Percentiles rank a stretch among this genome's conserved stretches.
phyloP scores from a whole-genome alignment of 176 grass and related monocot species.

The Musa itinerans region DNA sequence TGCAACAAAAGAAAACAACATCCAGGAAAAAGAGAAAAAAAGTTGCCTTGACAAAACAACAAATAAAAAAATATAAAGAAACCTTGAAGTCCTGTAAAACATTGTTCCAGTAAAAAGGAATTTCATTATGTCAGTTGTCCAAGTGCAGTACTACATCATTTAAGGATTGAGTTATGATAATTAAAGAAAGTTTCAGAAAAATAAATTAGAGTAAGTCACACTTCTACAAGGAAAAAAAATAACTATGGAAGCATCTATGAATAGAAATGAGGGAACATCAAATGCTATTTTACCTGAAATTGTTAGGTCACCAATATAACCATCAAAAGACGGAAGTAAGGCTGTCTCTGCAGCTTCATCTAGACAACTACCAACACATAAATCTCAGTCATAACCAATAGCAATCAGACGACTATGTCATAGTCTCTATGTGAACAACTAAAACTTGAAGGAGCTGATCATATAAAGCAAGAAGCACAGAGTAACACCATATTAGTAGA shows the following conservation, averaged over 20 bases:
- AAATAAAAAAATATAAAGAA: neutral
- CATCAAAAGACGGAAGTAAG: slow-evolving; percentile 55
- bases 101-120: neutral
- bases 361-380: slow-evolving; percentile 33
- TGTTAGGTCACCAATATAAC: slow-evolving; percentile 29
- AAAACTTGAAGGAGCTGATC: slow-evolving; percentile 3
- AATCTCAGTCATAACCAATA: neutral
- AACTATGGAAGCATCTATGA: neutral
- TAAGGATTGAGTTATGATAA: no score
- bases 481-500: neutral
- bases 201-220: neutral
- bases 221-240: neutral
- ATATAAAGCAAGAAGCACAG: neutral
- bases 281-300: slow-evolving; percentile 34
- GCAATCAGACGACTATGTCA: neutral
- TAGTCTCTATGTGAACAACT: neutral
- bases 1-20: slow-evolving; percentile 21
- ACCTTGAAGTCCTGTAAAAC: neutral
- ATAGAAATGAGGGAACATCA: neutral
- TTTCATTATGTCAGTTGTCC: neutral
- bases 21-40: neutral
- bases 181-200: no score
- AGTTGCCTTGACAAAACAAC: neutral
- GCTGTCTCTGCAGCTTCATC: slow-evolving; percentile 55
- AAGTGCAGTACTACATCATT: neutral